phyloP scores from a whole-genome alignment of 371 early-diverging fungal species.

The Mucor ambiguus region DNA sequence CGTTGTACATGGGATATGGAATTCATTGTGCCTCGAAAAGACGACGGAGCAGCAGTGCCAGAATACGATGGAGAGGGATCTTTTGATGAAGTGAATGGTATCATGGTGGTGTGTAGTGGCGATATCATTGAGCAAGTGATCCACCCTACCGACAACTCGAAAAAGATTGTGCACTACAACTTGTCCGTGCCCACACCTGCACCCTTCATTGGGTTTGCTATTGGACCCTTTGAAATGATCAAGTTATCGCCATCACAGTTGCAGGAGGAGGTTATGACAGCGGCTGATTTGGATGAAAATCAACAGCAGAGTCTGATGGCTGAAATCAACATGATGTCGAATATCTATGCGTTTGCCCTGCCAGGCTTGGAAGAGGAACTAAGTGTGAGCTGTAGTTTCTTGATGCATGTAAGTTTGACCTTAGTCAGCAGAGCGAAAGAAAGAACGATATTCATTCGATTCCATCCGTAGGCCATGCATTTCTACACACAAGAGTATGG shows the following conservation, averaged over 20 bases:
- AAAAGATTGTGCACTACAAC: conserved; percentile 65
- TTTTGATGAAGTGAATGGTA: conserved; percentile 52
- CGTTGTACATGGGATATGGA: conserved; percentile 89
- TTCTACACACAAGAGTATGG: conserved; percentile 87
- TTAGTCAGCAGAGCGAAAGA: too few species aligned
- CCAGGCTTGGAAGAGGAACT: conserved; percentile 62
- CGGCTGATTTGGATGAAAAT: conserved; percentile 52
- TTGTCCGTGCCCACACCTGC: conserved; percentile 69
- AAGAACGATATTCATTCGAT: too few species aligned
- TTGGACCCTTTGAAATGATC: conserved; percentile 71
- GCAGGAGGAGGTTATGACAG: conserved; percentile 47
- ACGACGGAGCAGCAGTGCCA: conserved; percentile 24
- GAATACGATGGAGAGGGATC: conserved; percentile 52
- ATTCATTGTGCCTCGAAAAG: conserved; percentile 68
- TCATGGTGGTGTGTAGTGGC: conserved; percentile 77
- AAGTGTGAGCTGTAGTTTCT: conserved; percentile 63
- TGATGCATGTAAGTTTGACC: conserved; percentile 58
- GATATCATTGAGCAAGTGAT: conserved; percentile 71
- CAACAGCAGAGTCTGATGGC: conserved; percentile 51
- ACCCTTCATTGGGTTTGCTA: conserved; percentile 73
- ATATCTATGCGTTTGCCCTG: conserved; percentile 71
- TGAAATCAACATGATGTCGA: conserved; percentile 59
- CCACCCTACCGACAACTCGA: conserved; percentile 61
- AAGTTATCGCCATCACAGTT: conserved; percentile 48
- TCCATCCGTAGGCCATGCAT: conserved; percentile 55